Base-by-base conservation (phyloP, 164 flowering plant species). In the Chloranthus sessilifolius region DNA sequence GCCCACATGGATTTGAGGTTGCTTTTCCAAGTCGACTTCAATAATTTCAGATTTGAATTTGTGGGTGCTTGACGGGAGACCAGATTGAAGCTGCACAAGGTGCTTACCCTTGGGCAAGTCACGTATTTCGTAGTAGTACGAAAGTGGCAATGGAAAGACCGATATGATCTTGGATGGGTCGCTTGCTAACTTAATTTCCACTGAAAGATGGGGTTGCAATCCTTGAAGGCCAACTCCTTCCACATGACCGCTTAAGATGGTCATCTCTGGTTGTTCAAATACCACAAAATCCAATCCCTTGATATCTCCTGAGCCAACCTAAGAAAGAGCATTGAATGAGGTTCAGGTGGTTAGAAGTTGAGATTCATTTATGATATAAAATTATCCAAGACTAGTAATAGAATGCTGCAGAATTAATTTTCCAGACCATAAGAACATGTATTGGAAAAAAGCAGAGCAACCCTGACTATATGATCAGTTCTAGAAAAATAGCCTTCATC, bases 241-340 rank as follows among this genome's bases (percentile, higher is more conserved):
- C 31, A 85, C 95, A 52, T 85, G 92, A 51, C 97, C 76, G 64
- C 84, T 94, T 56, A 94, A 57, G 53, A 94, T 77, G 44, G 96
- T 89, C 54, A 40, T 62, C 47, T 94, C 97, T 19, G 95, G 96
- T 63, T 78, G 74, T 65, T 94, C 99, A 74, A 94, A 94, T 28
- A 87, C 95, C 47, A 94, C 53, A 60, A 94, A 89, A 52, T 89
- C 80, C 63, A 84, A 35, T 17, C 74, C 92, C 56, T 51, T 77
- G 56, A 77, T 73, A 63, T 94, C 96, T 59, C 70, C 92, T 7
- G 56, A 46, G 5, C 95, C 86, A 61, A 94, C 89, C 99, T 89
- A 40, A 53, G 63, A 34, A 53, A 43, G 17, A 23, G n/a, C n/a
- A n/a, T n/a, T n/a, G n/a, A n/a, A n/a, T n/a, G n/a, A 37, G 12